Evolutionary conservation across 116 monocot genomes (phyloP).

Genomic region (Posidonia oceanica): DNA sequence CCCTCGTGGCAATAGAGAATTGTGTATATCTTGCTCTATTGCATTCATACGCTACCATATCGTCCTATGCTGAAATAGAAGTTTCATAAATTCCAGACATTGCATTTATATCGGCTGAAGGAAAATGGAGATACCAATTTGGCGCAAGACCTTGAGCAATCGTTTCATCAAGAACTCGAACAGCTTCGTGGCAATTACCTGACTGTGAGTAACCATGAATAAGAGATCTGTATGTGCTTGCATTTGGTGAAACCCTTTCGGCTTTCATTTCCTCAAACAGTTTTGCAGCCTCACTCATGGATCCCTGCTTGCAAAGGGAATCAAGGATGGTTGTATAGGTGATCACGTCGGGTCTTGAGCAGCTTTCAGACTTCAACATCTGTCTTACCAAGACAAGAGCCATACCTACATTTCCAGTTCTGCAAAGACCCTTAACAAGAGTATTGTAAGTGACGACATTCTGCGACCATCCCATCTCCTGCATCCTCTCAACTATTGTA

Average conservation of each 20-base stretch:
- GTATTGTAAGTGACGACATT: constrained; percentile 10
- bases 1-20: too few relatives aligned
- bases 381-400: constrained; percentile 7
- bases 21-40: neutral
- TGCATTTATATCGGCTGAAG: neutral
- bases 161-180: constrained; percentile 20
- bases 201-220: constrained; percentile 10
- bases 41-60: neutral
- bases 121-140: neutral
- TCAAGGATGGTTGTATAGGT: constrained; percentile 17
- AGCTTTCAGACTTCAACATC: neutral
- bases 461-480: constrained; percentile 7
- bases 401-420: neutral
- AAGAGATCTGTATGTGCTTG: constrained; percentile 13
- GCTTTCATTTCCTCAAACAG: constrained; percentile 17
- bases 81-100: neutral
- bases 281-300: constrained; percentile 3
- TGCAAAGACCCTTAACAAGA: constrained; percentile 18
- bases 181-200: constrained; percentile 12
- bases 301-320: constrained; percentile 21
- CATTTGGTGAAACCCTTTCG: constrained; percentile 9
- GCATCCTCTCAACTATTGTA: constrained; percentile 19
- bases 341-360: constrained; percentile 12
- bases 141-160: neutral
- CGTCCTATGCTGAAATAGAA: neutral